A percentile compares a stretch with the other conserved stretches of the same genome.
Conservation (phyloP, 73 alveolate species). For the Paramecium caudatum region DNA sequence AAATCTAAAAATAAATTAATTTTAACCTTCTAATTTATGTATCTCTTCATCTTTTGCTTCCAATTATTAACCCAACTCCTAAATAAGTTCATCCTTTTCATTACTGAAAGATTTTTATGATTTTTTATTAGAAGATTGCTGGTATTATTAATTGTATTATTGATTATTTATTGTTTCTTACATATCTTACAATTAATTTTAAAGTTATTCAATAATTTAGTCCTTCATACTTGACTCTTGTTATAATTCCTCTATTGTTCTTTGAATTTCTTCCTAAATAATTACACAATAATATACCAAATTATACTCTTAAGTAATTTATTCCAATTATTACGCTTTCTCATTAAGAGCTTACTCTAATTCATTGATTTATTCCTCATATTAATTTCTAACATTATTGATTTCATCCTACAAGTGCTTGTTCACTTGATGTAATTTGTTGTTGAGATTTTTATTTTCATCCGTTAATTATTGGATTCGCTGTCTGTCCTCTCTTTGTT, state of each 20-base stretch:
- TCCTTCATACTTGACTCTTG: slow-evolving; percentile 58
- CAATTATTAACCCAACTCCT: slow-evolving; percentile 46
- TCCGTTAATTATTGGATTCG: slow-evolving; percentile 21
- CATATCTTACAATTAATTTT: slow-evolving; percentile 22
- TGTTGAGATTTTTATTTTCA: slow-evolving; percentile 23
- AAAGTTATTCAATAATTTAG: slow-evolving; percentile 31
- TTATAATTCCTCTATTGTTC: slow-evolving; percentile 5
- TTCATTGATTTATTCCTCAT: background rate
- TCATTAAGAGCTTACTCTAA: background rate
- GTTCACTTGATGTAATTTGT: background rate
- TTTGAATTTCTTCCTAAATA: slow-evolving; percentile 51
- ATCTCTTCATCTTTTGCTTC: slow-evolving; percentile 59
- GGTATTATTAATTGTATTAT: background rate
- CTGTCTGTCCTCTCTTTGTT: slow-evolving; percentile 3
- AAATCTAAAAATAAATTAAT: background rate
- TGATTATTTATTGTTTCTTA: background rate
- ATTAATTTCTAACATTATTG: background rate
- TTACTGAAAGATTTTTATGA: background rate
- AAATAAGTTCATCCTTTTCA: slow-evolving; percentile 47
- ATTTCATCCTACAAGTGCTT: slow-evolving; percentile 41
- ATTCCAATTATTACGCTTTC: slow-evolving; percentile 18
- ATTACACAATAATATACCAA: slow-evolving; percentile 10
- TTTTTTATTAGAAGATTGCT: background rate
- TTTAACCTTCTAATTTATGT: slow-evolving; percentile 37
- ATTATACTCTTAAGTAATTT: slow-evolving; percentile 44